Base-by-base conservation (phyloP, 2,329 filamentous ascomycete species). In the Fusarium abutilonis region DNA sequence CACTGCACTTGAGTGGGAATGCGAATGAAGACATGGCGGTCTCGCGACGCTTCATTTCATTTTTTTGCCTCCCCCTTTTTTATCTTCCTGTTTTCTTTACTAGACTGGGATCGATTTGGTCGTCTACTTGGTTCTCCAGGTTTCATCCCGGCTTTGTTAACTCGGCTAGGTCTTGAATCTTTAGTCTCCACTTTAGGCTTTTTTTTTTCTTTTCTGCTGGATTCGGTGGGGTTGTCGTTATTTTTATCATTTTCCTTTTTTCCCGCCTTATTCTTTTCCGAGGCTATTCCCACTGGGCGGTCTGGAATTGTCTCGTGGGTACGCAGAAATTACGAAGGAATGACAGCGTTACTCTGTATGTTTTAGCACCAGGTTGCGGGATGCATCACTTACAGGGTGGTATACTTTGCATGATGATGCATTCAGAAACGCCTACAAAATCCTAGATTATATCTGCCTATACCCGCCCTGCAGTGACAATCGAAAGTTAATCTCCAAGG, bases 51-150 rank as follows among this genome's bases (percentile, higher is more conserved):
- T 43, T 58, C 32, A 36, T n/a, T 50, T 42, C 10, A 32, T 21
- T 42, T 43, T 56, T 64, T 50, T n/a, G 44, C 57, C 45, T 51
- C 56, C 55, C 56, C 55, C 47, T 54, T 60, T 60, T 35, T 57
- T 42, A 28, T 23, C 32, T 13, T 29, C 8, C 8, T 36, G 7
- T 32, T 32, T n/a, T 42, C 6, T 26, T 17, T 10, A 19, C 17
- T n/a, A n/a, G n/a, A 19, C 17, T 56, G 28, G 48, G 41, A 26
- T n/a, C 31, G n/a, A 41, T 23, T 23, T 23, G 21, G n/a, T n/a
- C n/a, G 6, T 6, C 21, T 23, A 23, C 41, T 35, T 46, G 40
- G 48, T 40, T 55, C 41, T 60, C 57, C 48, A 60, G 51, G 40
- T 52, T 59, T 66, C 53, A 45, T 54, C 51, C 52, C 40, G 32